These are phyloP conservation scores for Microcyclospora tardicrescens DNA, from an alignment of 2,329 filamentous ascomycete species.

Conservation along the genomic window DNA sequence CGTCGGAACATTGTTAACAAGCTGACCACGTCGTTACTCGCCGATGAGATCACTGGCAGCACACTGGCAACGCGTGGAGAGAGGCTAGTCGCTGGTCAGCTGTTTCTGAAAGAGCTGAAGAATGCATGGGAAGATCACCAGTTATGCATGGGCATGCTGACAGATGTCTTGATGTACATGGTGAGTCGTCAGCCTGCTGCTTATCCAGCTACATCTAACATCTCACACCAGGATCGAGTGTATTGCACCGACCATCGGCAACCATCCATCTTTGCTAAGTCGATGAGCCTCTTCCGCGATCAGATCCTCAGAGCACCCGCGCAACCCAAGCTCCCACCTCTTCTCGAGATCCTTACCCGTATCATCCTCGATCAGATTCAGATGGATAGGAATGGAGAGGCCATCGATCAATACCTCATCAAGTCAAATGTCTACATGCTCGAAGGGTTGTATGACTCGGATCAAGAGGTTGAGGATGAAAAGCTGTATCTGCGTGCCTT, in stretches of 20 bases:
- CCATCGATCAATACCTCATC: slow-evolving; percentile 71
- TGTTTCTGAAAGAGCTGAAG: slow-evolving; percentile 63
- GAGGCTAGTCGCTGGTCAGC: slow-evolving; percentile 66
- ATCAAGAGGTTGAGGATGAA: slow-evolving; percentile 61
- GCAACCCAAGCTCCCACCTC: slow-evolving; percentile 31
- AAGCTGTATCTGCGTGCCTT: slow-evolving; percentile 78
- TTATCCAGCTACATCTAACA: neutral
- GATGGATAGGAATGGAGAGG: slow-evolving; percentile 82
- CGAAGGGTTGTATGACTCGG: slow-evolving; percentile 70
- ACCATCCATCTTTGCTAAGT: slow-evolving; percentile 68
- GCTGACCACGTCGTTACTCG: slow-evolving; percentile 56
- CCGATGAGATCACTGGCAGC: slow-evolving; percentile 25
- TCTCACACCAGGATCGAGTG: slow-evolving; percentile 53
- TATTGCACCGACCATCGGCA: slow-evolving; percentile 60
- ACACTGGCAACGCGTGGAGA: slow-evolving; percentile 56
- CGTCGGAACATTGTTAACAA: slow-evolving; percentile 56
- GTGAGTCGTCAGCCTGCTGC: slow-evolving; percentile 26
- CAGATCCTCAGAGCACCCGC: slow-evolving; percentile 58
- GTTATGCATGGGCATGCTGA: slow-evolving; percentile 89
- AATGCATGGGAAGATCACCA: slow-evolving; percentile 81
- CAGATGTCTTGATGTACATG: slow-evolving; percentile 90
- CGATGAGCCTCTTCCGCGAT: slow-evolving; percentile 81
- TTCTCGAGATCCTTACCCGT: slow-evolving; percentile 63
- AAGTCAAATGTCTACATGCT: slow-evolving; percentile 82
- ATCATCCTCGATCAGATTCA: slow-evolving; percentile 83